Percentiles rank a stretch among this genome's conserved stretches.
Conservation (phyloP, 2,329 filamentous ascomycete species). For the Fusarium veterinarium region DNA sequence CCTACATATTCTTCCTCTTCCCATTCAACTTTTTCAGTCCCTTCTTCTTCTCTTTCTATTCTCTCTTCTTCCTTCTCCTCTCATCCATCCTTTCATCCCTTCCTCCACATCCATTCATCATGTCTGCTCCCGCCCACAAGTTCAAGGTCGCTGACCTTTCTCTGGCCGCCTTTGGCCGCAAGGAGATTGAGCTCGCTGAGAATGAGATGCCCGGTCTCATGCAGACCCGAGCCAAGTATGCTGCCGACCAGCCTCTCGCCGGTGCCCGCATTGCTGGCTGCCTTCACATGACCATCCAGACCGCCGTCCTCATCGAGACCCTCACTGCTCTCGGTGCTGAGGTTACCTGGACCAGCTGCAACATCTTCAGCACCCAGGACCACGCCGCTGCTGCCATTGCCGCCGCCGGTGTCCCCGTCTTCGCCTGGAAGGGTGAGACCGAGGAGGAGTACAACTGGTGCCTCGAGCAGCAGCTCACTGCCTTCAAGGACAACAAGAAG, state of each 20-base stretch:
- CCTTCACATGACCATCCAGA: constrained; percentile 99
- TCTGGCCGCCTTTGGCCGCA: constrained; percentile 97
- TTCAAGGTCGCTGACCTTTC: constrained; percentile 99
- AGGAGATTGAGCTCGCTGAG: constrained; percentile 98
- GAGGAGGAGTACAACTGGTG: constrained; percentile 99
- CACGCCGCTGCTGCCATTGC: constrained; percentile 98
- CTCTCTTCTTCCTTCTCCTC: constrained; percentile 28
- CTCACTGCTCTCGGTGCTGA: constrained; percentile 94
- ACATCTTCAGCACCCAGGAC: constrained; percentile 99
- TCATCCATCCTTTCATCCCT: constrained; percentile 38
- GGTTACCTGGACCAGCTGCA: constrained; percentile 99
- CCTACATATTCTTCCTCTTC: constrained; percentile 23
- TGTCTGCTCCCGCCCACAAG: constrained; percentile 86
- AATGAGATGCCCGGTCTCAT: constrained; percentile 98
- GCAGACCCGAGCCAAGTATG: constrained; percentile 93
- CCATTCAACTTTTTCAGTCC: constrained; percentile 31
- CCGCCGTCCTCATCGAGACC: constrained; percentile 98
- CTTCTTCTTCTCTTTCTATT: constrained; percentile 37
- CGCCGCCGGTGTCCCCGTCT: constrained; percentile 89
- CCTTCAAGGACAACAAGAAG: constrained; percentile 96
- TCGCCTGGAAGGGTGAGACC: constrained; percentile 87
- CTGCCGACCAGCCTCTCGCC: constrained; percentile 89
- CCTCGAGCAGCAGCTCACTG: constrained; percentile 94
- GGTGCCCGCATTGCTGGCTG: constrained; percentile 97
- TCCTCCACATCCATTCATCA: constrained; percentile 49